Evolutionary conservation across 2,329 filamentous ascomycete genomes (phyloP).

Genomic region (Achaetomium macrosporum): DNA sequence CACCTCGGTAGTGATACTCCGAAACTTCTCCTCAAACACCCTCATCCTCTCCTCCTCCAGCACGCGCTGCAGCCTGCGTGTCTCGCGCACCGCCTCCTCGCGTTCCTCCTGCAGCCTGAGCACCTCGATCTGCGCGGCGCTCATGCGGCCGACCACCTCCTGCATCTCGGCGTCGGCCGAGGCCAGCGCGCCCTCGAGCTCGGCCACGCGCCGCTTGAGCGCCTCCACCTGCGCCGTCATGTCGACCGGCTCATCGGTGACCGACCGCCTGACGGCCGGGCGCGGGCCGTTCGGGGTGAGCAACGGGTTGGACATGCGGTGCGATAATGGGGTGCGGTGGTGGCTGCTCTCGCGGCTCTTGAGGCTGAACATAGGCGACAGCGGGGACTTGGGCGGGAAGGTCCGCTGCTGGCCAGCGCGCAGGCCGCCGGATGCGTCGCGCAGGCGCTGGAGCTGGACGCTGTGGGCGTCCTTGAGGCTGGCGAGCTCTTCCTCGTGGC

Average conservation of each 20-base stretch:
- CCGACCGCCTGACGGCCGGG: constrained; percentile 35
- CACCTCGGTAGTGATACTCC: constrained; percentile 20
- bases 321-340: constrained; percentile 34
- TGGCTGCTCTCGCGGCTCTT: constrained; percentile 26
- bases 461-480: constrained; percentile 71
- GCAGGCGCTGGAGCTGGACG: constrained; percentile 69
- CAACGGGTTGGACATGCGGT: constrained; percentile 41
- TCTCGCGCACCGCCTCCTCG: constrained; percentile 68
- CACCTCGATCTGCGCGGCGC: constrained; percentile 75
- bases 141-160: constrained; percentile 77
- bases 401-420: constrained; percentile 39
- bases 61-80: constrained; percentile 61
- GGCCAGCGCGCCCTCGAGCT: constrained; percentile 75
- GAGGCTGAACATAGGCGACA: constrained; percentile 55
- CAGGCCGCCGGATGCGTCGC: constrained; percentile 37
- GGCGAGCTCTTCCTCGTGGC: constrained; percentile 80
- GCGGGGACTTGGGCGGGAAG: constrained; percentile 54
- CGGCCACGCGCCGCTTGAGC: constrained; percentile 71
- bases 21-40: constrained; percentile 40
- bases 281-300: constrained; percentile 4
- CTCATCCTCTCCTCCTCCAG: constrained; percentile 61
- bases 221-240: constrained; percentile 60
- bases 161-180: constrained; percentile 78
- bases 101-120: constrained; percentile 68
- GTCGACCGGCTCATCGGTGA: constrained; percentile 25